Conservation (phyloP, 176 grass and related monocot genomes). For the Alloteropsis semialata region DNA sequence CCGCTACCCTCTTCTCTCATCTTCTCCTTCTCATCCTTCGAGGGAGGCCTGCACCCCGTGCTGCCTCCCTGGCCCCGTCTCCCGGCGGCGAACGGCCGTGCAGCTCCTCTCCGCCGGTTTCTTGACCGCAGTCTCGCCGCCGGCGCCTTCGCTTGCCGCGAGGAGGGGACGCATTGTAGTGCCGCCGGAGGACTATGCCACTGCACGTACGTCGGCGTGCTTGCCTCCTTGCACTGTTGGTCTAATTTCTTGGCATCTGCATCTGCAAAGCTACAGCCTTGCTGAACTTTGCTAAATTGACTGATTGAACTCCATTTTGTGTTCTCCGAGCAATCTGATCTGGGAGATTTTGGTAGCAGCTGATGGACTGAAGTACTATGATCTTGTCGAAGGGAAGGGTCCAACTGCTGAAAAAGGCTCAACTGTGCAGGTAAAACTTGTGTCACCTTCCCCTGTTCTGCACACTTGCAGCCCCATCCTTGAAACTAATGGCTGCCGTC, state of each 20-base stretch:
- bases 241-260: background rate
- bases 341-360: conserved; percentile 41
- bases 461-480: background rate
- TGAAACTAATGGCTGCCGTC: background rate
- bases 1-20: background rate
- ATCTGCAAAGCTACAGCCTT: background rate
- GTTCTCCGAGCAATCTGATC: conserved; percentile 15
- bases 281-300: background rate
- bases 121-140: conserved; percentile 21
- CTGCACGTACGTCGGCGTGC: conserved; percentile 38
- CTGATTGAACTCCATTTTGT: background rate
- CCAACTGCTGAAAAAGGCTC: conserved; percentile 66
- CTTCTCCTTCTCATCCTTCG: background rate
- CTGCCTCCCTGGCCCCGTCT: conserved; percentile 21
- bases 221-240: background rate
- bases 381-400: conserved; percentile 75
- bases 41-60: background rate
- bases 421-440: conserved; percentile 54
- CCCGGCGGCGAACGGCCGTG: conserved; percentile 35
- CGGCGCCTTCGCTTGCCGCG: conserved; percentile 35
- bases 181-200: conserved; percentile 37
- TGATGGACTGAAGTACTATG: conserved; percentile 89
- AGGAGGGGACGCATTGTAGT: conserved; percentile 51
- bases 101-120: conserved; percentile 44
- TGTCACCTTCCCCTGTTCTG: background rate